Evolutionary conservation across 2,329 filamentous ascomycete species (phyloP).

Genomic region (Didymella arachidicola): DNA sequence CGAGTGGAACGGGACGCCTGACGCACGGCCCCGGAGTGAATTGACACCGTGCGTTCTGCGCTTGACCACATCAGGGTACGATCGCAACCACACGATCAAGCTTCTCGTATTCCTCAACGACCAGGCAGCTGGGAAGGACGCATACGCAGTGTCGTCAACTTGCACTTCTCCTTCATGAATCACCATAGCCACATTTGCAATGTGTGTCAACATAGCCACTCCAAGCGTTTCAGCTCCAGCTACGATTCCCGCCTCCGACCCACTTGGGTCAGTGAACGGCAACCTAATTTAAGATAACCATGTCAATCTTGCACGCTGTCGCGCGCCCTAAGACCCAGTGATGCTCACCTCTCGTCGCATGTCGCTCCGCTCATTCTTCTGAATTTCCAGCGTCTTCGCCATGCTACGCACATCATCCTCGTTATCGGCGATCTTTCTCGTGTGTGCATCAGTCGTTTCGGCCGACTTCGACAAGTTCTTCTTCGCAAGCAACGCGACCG

Average conservation of each 20-base stretch:
- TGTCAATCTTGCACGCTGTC: constrained; percentile 5
- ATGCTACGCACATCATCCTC: constrained; percentile 7
- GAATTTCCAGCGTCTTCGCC: neutral
- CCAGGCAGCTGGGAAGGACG: neutral
- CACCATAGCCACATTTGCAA: neutral
- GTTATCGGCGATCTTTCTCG: neutral
- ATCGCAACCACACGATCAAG: neutral
- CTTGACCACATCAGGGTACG: constrained; percentile 3
- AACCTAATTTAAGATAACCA: constrained; percentile 16
- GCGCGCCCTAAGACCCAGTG: constrained; percentile 3
- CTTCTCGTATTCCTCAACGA: constrained; percentile 8
- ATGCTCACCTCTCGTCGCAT: neutral
- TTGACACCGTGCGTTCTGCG: constrained; percentile 3
- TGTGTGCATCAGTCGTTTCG: neutral
- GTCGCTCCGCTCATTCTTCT: neutral
- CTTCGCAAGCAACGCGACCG: constrained; percentile 23
- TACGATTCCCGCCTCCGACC: constrained; percentile 10
- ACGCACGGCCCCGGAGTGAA: constrained; percentile 4
- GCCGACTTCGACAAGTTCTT: constrained; percentile 25
- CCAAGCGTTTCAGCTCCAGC: constrained; percentile 11
- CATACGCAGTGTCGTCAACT: neutral
- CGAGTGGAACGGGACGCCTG: constrained; percentile 9
- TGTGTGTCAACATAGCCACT: constrained; percentile 11
- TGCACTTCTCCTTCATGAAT: neutral
- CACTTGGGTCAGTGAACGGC: constrained; percentile 10